Percentiles rank a stretch among this genome's conserved stretches.
These are phyloP conservation scores for Bertia moriformis DNA, from an alignment of 2,329 filamentous ascomycete genomes.

Conservation along the genomic window DNA sequence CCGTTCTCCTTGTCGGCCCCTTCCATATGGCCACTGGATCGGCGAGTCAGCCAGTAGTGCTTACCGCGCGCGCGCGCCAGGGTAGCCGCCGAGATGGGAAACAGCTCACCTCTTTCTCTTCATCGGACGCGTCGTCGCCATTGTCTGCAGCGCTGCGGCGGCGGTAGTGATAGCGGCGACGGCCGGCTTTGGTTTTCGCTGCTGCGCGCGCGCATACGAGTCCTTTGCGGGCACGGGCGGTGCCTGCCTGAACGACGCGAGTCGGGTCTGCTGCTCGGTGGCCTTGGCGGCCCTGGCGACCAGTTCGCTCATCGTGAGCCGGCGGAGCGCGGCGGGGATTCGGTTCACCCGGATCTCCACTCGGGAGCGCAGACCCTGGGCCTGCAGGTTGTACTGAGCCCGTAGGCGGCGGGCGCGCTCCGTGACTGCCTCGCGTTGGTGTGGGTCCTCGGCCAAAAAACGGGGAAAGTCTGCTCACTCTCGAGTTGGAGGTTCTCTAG, in stretches of 20 bases:
- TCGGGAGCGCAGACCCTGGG: slow-evolving; percentile 68
- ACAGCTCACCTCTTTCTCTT: background rate
- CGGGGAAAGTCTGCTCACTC: too few species aligned
- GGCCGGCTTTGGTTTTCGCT: slow-evolving; percentile 6
- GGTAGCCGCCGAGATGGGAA: too few species aligned
- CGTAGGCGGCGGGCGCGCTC: slow-evolving; percentile 76
- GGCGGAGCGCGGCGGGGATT: slow-evolving; percentile 67
- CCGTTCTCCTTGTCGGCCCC: slow-evolving; percentile 68
- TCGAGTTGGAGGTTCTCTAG: slow-evolving; percentile 84
- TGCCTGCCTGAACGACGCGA: slow-evolving; percentile 15
- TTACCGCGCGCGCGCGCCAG: too few species aligned
- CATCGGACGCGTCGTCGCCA: too few species aligned
- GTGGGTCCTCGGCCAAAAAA: slow-evolving; percentile 4
- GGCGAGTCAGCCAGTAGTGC: too few species aligned
- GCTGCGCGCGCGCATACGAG: too few species aligned
- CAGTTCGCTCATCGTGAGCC: slow-evolving; percentile 70
- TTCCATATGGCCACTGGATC: slow-evolving; percentile 50
- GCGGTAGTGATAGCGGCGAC: too few species aligned
- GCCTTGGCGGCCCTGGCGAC: slow-evolving; percentile 34
- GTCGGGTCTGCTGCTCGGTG: slow-evolving; percentile 16
- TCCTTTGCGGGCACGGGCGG: slow-evolving; percentile 37
- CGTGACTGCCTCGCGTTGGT: slow-evolving; percentile 44
- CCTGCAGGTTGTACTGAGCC: slow-evolving; percentile 78
- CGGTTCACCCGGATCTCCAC: slow-evolving; percentile 89
- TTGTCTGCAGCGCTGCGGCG: too few species aligned